phyloP scores from a whole-genome alignment of 257 asterid species.

The Nicotiana paniculata region DNA sequence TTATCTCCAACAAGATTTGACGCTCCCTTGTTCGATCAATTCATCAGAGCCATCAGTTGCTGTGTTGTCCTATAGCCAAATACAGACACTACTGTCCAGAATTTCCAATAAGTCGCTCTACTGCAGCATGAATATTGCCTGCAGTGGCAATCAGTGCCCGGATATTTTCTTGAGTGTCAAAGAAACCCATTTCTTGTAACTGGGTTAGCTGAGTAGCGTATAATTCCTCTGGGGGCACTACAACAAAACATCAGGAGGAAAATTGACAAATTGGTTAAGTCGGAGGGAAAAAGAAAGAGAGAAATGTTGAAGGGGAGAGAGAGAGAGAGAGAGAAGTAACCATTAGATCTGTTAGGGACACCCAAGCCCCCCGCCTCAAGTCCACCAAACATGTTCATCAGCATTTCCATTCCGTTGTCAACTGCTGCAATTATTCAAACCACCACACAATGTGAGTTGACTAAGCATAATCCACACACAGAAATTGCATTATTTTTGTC shows the following conservation, averaged over 20 bases:
- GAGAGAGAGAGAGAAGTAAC: slow-evolving; percentile 5
- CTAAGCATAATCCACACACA: neutral
- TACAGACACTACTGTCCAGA: slow-evolving; percentile 21
- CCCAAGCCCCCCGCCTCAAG: slow-evolving; percentile 37
- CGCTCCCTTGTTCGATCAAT: slow-evolving; percentile 7
- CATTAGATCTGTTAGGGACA: slow-evolving; percentile 29
- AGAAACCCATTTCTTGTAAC: slow-evolving; percentile 53
- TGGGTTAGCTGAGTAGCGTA: slow-evolving; percentile 42
- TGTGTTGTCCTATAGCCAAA: slow-evolving; percentile 8
- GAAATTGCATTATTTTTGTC: neutral
- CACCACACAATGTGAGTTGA: neutral
- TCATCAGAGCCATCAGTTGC: slow-evolving; percentile 3
- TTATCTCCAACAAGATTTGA: slow-evolving; percentile 10
- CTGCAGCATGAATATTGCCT: slow-evolving; percentile 53
- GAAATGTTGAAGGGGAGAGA: neutral
- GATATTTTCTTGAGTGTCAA: slow-evolving; percentile 43
- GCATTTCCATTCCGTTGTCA: slow-evolving; percentile 32
- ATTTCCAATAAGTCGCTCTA: slow-evolving; percentile 42
- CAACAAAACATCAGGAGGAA: neutral
- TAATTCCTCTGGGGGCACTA: slow-evolving; percentile 42
- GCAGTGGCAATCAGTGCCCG: slow-evolving; percentile 38
- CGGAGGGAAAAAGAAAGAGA: neutral
- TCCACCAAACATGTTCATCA: slow-evolving; percentile 49
- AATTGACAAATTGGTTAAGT: neutral
- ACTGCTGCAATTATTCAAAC: slow-evolving; percentile 8